Conservation (phyloP, 2,329 filamentous ascomycete genomes). For the Alternaria metachromatica region DNA sequence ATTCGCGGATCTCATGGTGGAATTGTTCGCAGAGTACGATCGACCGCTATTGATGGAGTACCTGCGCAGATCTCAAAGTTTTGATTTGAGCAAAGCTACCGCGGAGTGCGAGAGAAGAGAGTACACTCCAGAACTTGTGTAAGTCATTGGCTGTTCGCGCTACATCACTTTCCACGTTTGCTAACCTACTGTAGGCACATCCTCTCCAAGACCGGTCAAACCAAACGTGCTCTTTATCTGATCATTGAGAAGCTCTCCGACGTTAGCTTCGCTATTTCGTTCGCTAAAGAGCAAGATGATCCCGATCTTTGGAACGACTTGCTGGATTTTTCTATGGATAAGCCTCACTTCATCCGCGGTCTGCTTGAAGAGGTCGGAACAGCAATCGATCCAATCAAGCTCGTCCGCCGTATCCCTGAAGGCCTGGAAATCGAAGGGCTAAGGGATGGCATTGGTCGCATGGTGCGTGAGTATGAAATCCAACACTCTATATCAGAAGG, state of each 20-base stretch:
- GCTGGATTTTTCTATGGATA: conserved; percentile 96
- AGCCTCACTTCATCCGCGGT: conserved; percentile 90
- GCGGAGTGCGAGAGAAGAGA: conserved; percentile 78
- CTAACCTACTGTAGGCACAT: conserved; percentile 64
- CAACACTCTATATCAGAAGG: conserved; percentile 91
- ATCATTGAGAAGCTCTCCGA: conserved; percentile 94
- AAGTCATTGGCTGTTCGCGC: conserved; percentile 21
- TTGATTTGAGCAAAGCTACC: conserved; percentile 82
- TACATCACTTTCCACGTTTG: not conserved
- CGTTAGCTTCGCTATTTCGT: conserved; percentile 89
- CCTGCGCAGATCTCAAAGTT: conserved; percentile 81
- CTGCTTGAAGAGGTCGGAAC: conserved; percentile 94
- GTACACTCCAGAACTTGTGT: conserved; percentile 90
- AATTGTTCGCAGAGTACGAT: conserved; percentile 85
- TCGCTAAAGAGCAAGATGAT: conserved; percentile 92
- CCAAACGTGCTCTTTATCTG: conserved; percentile 86
- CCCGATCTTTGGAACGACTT: conserved; percentile 94
- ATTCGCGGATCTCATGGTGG: conserved; percentile 85
- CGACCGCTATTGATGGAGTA: conserved; percentile 84
- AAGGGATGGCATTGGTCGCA: conserved; percentile 83
- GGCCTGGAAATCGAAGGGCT: conserved; percentile 92
- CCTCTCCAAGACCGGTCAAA: conserved; percentile 92
- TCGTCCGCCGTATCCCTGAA: conserved; percentile 89
- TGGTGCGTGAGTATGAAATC: conserved; percentile 95
- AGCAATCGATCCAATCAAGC: conserved; percentile 86